Evolutionary conservation across 768 basidiomycete genomes (phyloP).

Genomic region (Heimioporus sp.): DNA sequence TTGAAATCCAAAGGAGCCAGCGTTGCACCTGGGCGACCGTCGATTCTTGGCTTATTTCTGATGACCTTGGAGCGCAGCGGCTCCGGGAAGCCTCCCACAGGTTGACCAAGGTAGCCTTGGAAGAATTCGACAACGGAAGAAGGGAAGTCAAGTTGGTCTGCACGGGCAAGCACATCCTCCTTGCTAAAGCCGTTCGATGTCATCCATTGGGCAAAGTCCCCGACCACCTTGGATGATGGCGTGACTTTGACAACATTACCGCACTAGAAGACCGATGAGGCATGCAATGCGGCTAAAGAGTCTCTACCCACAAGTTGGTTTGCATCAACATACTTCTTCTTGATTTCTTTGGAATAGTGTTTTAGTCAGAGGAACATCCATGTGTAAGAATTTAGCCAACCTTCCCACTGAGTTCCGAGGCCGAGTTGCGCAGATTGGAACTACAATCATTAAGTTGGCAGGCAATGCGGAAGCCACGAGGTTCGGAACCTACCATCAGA

Average conservation of each 20-base stretch:
- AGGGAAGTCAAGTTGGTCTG: conserved; percentile 94
- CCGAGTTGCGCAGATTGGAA: conserved; percentile 99
- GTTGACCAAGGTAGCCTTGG: conserved; percentile 98
- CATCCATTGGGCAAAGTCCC: conserved; percentile 99
- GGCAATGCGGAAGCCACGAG: conserved; percentile 14
- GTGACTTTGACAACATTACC: conserved; percentile 99
- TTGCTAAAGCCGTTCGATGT: conserved; percentile 90
- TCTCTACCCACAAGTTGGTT: conserved; percentile 77
- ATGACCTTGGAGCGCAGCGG: conserved; percentile 90
- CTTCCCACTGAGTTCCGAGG: conserved; percentile 93
- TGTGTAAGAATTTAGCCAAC: conserved; percentile 36
- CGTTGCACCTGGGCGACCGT: conserved; percentile 87
- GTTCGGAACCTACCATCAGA: conserved; percentile 66
- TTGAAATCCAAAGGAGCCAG: conserved; percentile 91
- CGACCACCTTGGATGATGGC: conserved; percentile 97
- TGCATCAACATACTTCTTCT: conserved; percentile 98
- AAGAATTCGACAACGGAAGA: conserved; percentile 97
- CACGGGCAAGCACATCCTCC: conserved; percentile 80
- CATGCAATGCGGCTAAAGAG: not conserved
- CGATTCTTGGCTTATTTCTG: conserved; percentile 90
- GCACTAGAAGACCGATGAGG: conserved; percentile 50
- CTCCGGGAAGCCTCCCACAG: conserved; percentile 98
- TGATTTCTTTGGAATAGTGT: conserved; percentile 62
- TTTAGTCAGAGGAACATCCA: conserved; percentile 8
- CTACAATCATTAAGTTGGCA: conserved; percentile 38